A percentile compares a stretch with the other conserved stretches of the same genome.
phyloP scores from a whole-genome alignment of 345 rosid species.

The Tarenaya hassleriana region DNA sequence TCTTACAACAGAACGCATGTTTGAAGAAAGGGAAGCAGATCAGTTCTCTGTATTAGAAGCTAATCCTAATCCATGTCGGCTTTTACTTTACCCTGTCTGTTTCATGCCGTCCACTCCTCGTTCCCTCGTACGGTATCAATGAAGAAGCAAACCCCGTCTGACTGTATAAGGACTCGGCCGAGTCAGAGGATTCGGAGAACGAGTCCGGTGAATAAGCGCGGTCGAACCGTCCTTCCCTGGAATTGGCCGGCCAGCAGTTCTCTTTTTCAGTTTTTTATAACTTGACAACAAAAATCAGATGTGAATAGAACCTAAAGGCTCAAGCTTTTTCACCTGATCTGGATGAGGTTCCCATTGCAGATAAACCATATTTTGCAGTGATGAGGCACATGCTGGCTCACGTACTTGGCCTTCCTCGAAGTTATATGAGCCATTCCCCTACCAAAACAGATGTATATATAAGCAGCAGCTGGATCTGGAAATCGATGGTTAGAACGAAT shows the following conservation, averaged over 20 bases:
- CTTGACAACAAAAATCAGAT: no score
- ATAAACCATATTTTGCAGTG: conserved; percentile 50
- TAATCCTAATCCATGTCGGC: no score
- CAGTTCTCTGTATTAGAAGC: no score
- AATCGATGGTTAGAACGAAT: not conserved
- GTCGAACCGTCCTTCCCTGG: conserved; percentile 25
- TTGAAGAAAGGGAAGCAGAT: no score
- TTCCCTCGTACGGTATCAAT: conserved; percentile 19
- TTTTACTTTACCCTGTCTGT: conserved; percentile 2
- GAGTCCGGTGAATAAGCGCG: conserved; percentile 10
- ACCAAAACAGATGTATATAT: conserved; percentile 23
- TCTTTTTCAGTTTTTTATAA: no score
- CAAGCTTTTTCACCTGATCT: conserved; percentile 41
- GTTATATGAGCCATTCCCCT: conserved; percentile 47
- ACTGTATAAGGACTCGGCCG: no score
- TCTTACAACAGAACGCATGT: no score
- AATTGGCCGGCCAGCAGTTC: not conserved
- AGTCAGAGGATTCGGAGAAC: conserved; percentile 19
- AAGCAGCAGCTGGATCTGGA: conserved; percentile 7
- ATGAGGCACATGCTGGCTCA: conserved; percentile 35
- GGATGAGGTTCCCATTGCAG: conserved; percentile 55
- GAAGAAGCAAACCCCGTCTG: conserved; percentile 24
- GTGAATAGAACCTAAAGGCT: no score
- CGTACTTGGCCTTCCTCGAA: conserved; percentile 53
- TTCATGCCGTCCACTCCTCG: conserved; percentile 1